Base-by-base conservation (phyloP, 257 asterid genomes). In the Ajuga chamaepitys region DNA sequence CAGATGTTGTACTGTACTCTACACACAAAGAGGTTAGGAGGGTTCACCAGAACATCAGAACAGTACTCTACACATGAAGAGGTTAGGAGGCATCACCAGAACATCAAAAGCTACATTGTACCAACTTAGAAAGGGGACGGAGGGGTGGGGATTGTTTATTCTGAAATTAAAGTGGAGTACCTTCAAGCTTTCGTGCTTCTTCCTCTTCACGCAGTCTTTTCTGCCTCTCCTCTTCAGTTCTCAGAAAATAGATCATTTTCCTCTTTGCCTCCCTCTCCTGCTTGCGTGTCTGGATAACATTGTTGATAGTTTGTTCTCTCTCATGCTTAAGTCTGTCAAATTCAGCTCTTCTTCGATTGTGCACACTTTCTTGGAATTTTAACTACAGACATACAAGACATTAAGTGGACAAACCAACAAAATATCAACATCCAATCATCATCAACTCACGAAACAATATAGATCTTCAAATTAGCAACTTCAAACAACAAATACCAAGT, bases 141-240 rank as follows among this genome's bases (percentile, higher is more conserved):
- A 54, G 28, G 7, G 42, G 66, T 11, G 12, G 5, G 25, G 17
- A 62, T 7, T 25, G 25, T 1, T 8, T 3, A 5, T 3, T 42
- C 21, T 25, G 16, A 58, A 22, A 67, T 25, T 62, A 38, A n/a
- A 10, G 45, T 4, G n/a, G 22, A 24, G 47, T 82, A 91, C 98
- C 98, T 91, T 91, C 96, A 58, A 18, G 90, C 75, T 75, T 91
- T 66, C 85, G 78, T 28, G 89, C 95, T 73, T 85, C 96, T 81
- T 88, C 98, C 83, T 82, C 96, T 68, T 88, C 98, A 11, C 41
- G 90, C 75, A 78, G 24, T 85, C 69, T 85, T 75, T 68, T 80
- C 53, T 76, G 84, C 63, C 81, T 83, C 73, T 88, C 95, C 78
- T 88, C 98, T 74, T 91, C 95, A 13, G 76, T 20, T 71, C 74